These are phyloP conservation scores for Paradendryphiella salina DNA, from an alignment of 2,329 filamentous ascomycete species.

Conservation along the genomic window DNA sequence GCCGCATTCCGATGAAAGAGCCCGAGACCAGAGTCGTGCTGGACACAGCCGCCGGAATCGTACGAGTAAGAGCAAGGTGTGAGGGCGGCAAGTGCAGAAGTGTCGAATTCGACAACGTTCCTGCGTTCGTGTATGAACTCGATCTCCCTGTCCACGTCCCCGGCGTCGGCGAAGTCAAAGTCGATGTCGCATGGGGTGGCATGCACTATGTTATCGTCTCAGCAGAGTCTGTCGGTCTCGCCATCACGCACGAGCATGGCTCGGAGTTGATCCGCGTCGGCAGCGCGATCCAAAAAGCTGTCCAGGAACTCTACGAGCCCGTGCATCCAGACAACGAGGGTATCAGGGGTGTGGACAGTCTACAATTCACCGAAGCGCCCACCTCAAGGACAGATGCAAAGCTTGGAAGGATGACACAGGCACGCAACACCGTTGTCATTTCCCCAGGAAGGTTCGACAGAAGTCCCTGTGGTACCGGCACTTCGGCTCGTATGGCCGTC, in stretches of 20 bases:
- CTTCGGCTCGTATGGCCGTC: slow-evolving; percentile 51
- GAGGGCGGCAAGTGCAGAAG: slow-evolving; percentile 50
- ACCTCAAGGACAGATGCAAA: background rate
- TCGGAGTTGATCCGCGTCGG: slow-evolving; percentile 49
- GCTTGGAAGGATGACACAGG: slow-evolving; percentile 28
- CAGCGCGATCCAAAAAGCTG: slow-evolving; percentile 50
- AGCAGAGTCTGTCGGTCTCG: slow-evolving; percentile 44
- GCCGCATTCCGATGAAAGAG: slow-evolving; percentile 53
- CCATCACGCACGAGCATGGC: slow-evolving; percentile 41
- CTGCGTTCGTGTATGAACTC: slow-evolving; percentile 50
- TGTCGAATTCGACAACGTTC: slow-evolving; percentile 54
- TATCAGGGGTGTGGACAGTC: slow-evolving; percentile 49
- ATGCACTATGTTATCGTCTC: slow-evolving; percentile 54
- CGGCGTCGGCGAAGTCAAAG: slow-evolving; percentile 46
- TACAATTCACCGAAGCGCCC: slow-evolving; percentile 48
- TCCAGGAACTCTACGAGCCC: slow-evolving; percentile 43
- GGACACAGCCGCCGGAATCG: slow-evolving; percentile 53
- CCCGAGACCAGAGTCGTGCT: slow-evolving; percentile 49
- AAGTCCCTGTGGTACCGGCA: slow-evolving; percentile 54
- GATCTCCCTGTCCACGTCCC: slow-evolving; percentile 49
- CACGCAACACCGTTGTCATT: slow-evolving; percentile 51
- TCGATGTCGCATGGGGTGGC: slow-evolving; percentile 54
- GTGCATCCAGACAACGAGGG: slow-evolving; percentile 51
- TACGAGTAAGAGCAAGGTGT: slow-evolving; percentile 50
- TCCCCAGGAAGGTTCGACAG: slow-evolving; percentile 53